Base-by-base conservation (phyloP, 768 basidiomycete genomes). In the Macrolepiota dolichaula region DNA sequence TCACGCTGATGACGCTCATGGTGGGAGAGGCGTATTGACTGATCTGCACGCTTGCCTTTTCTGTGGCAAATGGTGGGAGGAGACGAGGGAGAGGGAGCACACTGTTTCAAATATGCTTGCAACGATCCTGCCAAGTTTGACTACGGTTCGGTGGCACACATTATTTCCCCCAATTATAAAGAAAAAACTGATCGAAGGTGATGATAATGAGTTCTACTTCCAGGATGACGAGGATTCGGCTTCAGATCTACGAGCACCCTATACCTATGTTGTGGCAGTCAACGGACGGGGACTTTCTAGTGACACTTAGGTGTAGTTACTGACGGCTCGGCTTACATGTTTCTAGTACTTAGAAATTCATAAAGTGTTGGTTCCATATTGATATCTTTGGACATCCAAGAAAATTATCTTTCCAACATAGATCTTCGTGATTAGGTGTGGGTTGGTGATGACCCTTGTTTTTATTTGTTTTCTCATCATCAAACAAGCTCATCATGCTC, bases 1-100 rank as follows among this genome's bases (percentile, higher is more conserved):
- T 44, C 85, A 86, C 60, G 69, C 74, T 61, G 66, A 70, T 11
- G 69, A 70, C 47, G 68, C 69, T 57, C 61, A 68, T 59, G 69
- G 71, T 29, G 62, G 63, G 35, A 58, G 64, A 53, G 65, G 62
- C 10, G 54, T 69, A 1, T 64, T 74, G 7, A 72, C 69, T 27
- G 69, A 67, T 22, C 72, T 77, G 36, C 67, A 66, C 15, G 65
- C 72, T 32, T 87, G 85, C 68, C 38, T 47, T 11, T 50, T 63
- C 2, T 81, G 80, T 62, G 61, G 68, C 9, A 62, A 66, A 24
- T 68, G 67, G 22, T 13, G 19, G 25, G 19, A n/a, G 46, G 65
- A 67, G 11, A 65, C 69, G 3, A 63, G 68, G 13, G 76, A 47
- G 46, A 46, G 59, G 35, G 59, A 61, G 19, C 19, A 4, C 46